Conservation (phyloP, 208 protist genomes). For the Acanthamoeba sp. region DNA sequence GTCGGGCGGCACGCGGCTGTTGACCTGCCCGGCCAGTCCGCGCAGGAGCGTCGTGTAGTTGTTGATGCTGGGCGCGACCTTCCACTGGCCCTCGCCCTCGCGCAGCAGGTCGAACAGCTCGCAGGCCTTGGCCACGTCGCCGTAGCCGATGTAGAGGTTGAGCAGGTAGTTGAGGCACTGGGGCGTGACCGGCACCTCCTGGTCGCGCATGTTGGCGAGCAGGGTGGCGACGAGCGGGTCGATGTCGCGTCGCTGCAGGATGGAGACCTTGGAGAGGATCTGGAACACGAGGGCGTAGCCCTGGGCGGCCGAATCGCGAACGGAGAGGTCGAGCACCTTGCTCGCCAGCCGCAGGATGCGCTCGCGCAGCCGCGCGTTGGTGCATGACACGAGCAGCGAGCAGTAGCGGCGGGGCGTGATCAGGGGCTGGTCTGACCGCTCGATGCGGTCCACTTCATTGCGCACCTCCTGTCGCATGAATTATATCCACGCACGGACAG, state of each 20-base stretch:
- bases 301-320: neutral
- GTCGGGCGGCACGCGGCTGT: neutral
- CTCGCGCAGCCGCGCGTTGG: neutral
- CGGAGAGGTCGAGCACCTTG: neutral
- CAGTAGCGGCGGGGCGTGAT: neutral
- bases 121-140: neutral
- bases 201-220: neutral
- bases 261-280: neutral
- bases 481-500: too few relatives aligned
- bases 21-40: neutral
- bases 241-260: neutral
- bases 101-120: slow-evolving; percentile 18
- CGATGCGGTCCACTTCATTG: slow-evolving; percentile 5
- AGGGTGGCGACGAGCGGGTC: neutral
- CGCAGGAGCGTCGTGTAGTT: neutral
- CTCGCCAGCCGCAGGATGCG: neutral
- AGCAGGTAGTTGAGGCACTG: neutral
- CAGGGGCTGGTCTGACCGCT: neutral
- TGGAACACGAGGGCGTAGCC: neutral
- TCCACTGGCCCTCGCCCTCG: neutral
- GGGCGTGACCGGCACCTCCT: neutral
- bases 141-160: neutral
- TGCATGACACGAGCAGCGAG: slow-evolving; percentile 7
- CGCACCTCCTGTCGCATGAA: neutral
- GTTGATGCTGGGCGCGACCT: neutral